Base-by-base conservation (phyloP, 2,329 filamentous ascomycete genomes). In the Neurospora crassa region DNA sequence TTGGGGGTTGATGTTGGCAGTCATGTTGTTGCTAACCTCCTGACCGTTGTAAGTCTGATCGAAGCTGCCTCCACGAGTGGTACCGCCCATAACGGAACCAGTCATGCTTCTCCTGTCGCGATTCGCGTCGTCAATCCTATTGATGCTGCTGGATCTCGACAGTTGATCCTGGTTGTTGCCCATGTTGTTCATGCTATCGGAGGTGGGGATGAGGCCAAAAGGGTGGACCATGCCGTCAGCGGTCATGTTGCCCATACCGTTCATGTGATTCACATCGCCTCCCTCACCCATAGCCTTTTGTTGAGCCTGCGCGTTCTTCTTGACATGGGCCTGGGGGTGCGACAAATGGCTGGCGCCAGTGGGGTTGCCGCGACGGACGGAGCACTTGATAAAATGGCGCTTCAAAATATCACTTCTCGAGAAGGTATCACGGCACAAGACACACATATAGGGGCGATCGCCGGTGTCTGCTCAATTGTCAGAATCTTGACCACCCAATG, bases 301-400 rank as follows among this genome's bases (percentile, higher is more conserved):
- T 24, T 77, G 76, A 16, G 85, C 84, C 72, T 86, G 84, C 74
- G 88, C 86, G 77, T 88, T 87, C 83, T 94, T 94, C 85, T 94
- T 95, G 78, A 96, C 87, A 82, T 96, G 93, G 75, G 92, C 92
- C 82, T 95, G 92, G 43, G 94, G 93, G 82, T 97, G 94, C 76
- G 94, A 96, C 81, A 99, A 83, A 84, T 99, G 96, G 79, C 92
- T 97, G 74, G 93, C 93, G 77, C 94, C 94, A 18, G 94, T 97
- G 70, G 96, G 95, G 83, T 98, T 98, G 72, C 96, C 96, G 79
- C 96, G 91, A 78, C 96, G 91, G 75, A 97, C 93, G 47, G 96
- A 97, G 84, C 96, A 99, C 85, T 99, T 99, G 82, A 97, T 94
- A 83, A 98, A 99, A 84, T 99, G 96, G 75, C 96, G 93, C 86